Base-by-base conservation (phyloP, 2,329 filamentous ascomycete genomes). In the Colletotrichum truncatum region DNA sequence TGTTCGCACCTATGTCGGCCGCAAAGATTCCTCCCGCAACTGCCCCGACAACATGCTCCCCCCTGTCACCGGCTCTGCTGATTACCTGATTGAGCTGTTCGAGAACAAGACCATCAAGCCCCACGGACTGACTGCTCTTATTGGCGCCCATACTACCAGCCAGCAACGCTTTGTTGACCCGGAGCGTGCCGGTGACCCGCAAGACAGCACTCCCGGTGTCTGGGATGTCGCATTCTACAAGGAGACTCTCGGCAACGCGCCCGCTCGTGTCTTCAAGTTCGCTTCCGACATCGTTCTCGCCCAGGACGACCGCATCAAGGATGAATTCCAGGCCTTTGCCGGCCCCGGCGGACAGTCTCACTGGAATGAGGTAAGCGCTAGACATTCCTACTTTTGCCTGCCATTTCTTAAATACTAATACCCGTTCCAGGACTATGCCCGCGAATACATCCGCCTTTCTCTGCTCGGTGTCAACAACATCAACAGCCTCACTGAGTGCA, bases 391-490 rank as follows among this genome's bases (percentile, higher is more conserved):
- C 3, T 14, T 46, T 25, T 28, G 21, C 26, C 16, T 11, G 5
- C 3, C 9, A 28, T 49, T 9, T 3, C 6, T 3, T 28, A 21
- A 12, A 18, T 28, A 9, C 55, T 51, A 30, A 59, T 14, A 8
- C 28, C 0, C 1, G 11, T 6, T 11, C 4, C n/a, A 82, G 78
- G 84, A 82, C 54, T 88, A 85, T 54, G 80, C 84, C 4, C 78
- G 78, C 46, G 84, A 82, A 9, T 87, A 87, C 69, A 78, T 85
- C 46, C 82, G 85, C 9, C 76, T 88, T 11, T 84, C 81, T 32
- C 74, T 87, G 4, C 80, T 88, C 6, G 86, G 85, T 2, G 84
- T 87, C 11, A 79, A 84, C 69, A 86, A 86, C 70, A 84, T 88
- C 72, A 87, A 87, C 72, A 72, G 77, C 30, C 74, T 88, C 41